Evolutionary conservation across 257 asterid genomes (phyloP).

Genomic region (Solanum dulcamara): DNA sequence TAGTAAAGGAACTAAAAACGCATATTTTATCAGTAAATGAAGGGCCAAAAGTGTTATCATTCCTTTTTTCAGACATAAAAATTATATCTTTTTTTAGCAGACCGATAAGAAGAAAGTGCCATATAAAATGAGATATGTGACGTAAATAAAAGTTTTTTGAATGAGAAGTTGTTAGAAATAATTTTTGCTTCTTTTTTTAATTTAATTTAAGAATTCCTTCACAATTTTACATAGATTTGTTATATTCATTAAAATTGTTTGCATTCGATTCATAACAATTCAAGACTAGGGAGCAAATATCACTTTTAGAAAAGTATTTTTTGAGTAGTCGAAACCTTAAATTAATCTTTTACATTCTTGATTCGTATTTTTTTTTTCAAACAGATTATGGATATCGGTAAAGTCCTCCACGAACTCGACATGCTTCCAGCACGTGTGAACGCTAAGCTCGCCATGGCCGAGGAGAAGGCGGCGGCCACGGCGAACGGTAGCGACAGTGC

Average conservation of each 20-base stretch:
- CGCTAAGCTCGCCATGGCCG: conserved; percentile 19
- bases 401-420: conserved; percentile 75
- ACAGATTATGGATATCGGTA: conserved; percentile 46
- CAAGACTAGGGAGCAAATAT: too few species aligned
- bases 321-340: neutral
- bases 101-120: neutral
- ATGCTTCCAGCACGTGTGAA: conserved; percentile 49
- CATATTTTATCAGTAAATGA: neutral
- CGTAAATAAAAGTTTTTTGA: neutral
- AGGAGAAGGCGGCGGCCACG: conserved; percentile 4
- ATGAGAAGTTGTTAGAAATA: neutral
- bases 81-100: neutral
- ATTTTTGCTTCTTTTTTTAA: neutral
- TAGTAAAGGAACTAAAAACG: neutral
- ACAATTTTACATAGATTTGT: neutral
- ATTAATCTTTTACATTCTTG: neutral
- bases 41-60: neutral
- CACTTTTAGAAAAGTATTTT: neutral
- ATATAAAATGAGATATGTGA: neutral
- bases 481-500: neutral
- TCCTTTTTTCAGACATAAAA: neutral
- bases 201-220: neutral
- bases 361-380: neutral
- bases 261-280: neutral
- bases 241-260: neutral